Conservation (phyloP, 2,329 filamentous ascomycete species). For the Penicillium sumatraense region DNA sequence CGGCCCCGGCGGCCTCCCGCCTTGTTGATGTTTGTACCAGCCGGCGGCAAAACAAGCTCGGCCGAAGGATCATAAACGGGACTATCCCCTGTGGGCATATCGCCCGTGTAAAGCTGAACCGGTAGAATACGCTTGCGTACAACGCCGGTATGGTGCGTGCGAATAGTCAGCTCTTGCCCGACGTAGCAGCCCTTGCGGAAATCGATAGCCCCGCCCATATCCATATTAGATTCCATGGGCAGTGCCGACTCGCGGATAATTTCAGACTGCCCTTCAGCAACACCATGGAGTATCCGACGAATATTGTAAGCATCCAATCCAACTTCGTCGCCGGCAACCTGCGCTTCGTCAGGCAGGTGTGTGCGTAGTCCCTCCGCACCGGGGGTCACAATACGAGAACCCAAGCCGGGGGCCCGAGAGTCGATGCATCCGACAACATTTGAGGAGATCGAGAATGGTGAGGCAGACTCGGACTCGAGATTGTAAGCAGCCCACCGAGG, state of each 20-base stretch:
- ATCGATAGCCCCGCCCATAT: slow-evolving; percentile 82
- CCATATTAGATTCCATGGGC: slow-evolving; percentile 88
- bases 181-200: slow-evolving; percentile 97
- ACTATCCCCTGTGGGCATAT: slow-evolving; percentile 55
- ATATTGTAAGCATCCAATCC: slow-evolving; percentile 69
- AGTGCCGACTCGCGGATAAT: slow-evolving; percentile 72
- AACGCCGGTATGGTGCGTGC: slow-evolving; percentile 91
- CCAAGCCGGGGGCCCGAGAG: slow-evolving; percentile 46
- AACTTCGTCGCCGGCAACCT: slow-evolving; percentile 53
- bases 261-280: slow-evolving; percentile 84
- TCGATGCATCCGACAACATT: slow-evolving; percentile 42
- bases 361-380: slow-evolving; percentile 39
- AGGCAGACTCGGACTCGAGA: slow-evolving; percentile 37
- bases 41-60: slow-evolving; percentile 35
- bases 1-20: slow-evolving; percentile 60
- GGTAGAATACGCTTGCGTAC: slow-evolving; percentile 89
- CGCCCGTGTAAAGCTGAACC: slow-evolving; percentile 68
- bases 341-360: slow-evolving; percentile 37
- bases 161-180: slow-evolving; percentile 93
- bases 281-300: slow-evolving; percentile 76
- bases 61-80: slow-evolving; percentile 41
- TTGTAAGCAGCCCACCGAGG: slow-evolving; percentile 45
- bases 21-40: slow-evolving; percentile 59
- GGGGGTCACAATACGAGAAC: slow-evolving; percentile 43
- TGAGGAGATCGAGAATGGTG: slow-evolving; percentile 33